Percentiles rank a stretch among this genome's conserved stretches.
Conservation (phyloP, 257 asterid genomes). For the Orobanche coerulescens region DNA sequence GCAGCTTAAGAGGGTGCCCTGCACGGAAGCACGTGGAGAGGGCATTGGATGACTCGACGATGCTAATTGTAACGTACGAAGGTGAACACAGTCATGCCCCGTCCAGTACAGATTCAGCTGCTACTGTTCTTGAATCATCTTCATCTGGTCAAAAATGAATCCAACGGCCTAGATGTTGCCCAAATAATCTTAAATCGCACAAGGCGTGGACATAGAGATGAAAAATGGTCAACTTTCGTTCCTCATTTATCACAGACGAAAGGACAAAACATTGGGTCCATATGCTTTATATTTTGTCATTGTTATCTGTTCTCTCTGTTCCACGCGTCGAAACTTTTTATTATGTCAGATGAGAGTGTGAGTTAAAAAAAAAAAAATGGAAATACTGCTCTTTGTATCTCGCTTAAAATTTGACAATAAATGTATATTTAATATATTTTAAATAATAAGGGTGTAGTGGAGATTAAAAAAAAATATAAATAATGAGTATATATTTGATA, state of each 20-base stretch:
- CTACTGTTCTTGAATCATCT: conserved; percentile 48
- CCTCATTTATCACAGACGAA: background rate
- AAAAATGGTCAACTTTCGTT: conserved; percentile 24
- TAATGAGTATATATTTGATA: too few relatives aligned
- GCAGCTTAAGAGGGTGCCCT: conserved; percentile 64
- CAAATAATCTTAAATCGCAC: conserved; percentile 23
- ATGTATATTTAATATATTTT: too few relatives aligned
- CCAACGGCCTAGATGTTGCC: conserved; percentile 16
- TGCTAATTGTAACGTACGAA: conserved; percentile 60
- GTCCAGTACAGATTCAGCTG: conserved; percentile 33
- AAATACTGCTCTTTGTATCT: too few relatives aligned
- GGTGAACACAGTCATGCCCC: conserved; percentile 60
- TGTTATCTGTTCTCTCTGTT: background rate
- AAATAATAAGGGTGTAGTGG: too few relatives aligned
- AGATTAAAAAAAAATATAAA: too few relatives aligned
- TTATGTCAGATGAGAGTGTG: conserved; percentile 10
- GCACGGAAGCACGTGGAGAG: conserved; percentile 67
- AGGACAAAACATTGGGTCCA: conserved; percentile 25
- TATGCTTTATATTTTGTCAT: conserved; percentile 19
- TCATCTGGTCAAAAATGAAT: conserved; percentile 13
- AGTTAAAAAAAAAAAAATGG: background rate
- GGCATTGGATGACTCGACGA: conserved; percentile 55
- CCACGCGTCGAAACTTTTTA: conserved; percentile 23
- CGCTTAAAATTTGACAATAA: too few relatives aligned
- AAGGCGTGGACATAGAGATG: background rate